Evolutionary conservation across 2,329 filamentous ascomycete genomes (phyloP).

Genomic region (Grosmannia serpens): DNA sequence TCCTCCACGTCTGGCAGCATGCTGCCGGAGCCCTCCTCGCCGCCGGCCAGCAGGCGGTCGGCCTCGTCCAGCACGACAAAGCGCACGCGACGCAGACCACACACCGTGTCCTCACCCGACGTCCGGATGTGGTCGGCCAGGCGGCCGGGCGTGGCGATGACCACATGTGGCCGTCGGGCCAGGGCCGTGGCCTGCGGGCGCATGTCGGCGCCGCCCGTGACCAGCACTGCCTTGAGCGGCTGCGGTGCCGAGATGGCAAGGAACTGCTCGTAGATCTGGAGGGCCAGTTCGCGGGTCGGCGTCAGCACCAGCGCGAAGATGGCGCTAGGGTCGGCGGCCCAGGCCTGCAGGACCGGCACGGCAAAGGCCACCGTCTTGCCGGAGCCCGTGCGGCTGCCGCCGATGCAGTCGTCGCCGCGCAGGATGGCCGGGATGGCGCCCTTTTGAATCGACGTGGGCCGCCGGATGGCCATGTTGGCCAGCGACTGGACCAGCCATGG

Average conservation of each 20-base stretch:
- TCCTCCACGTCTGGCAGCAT: slow-evolving; percentile 94
- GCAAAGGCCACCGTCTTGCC: slow-evolving; percentile 97
- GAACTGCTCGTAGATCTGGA: slow-evolving; percentile 95
- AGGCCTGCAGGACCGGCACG: slow-evolving; percentile 85
- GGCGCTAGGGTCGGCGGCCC: slow-evolving; percentile 82
- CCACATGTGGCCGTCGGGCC: slow-evolving; percentile 71
- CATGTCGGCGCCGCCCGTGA: slow-evolving; percentile 92
- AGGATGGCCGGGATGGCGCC: slow-evolving; percentile 88
- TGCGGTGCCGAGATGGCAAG: slow-evolving; percentile 84
- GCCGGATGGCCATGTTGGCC: slow-evolving; percentile 63
- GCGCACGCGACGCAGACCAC: slow-evolving; percentile 64
- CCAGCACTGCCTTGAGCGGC: slow-evolving; percentile 74
- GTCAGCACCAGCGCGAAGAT: slow-evolving; percentile 87
- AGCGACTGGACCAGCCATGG: slow-evolving; percentile 86
- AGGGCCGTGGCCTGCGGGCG: slow-evolving; percentile 77
- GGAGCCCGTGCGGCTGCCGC: slow-evolving; percentile 86
- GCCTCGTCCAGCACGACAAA: slow-evolving; percentile 94
- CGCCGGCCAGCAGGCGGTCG: slow-evolving; percentile 64
- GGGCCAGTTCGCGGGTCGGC: slow-evolving; percentile 78
- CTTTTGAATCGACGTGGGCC: slow-evolving; percentile 86
- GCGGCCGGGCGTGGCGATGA: slow-evolving; percentile 88
- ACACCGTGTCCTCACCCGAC: slow-evolving; percentile 83
- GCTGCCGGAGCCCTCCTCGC: slow-evolving; percentile 48
- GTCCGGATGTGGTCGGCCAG: slow-evolving; percentile 87
- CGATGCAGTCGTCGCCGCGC: slow-evolving; percentile 85